phyloP scores from a whole-genome alignment of 805 yeast genomes.

The Metschnikowia reukaufii region DNA sequence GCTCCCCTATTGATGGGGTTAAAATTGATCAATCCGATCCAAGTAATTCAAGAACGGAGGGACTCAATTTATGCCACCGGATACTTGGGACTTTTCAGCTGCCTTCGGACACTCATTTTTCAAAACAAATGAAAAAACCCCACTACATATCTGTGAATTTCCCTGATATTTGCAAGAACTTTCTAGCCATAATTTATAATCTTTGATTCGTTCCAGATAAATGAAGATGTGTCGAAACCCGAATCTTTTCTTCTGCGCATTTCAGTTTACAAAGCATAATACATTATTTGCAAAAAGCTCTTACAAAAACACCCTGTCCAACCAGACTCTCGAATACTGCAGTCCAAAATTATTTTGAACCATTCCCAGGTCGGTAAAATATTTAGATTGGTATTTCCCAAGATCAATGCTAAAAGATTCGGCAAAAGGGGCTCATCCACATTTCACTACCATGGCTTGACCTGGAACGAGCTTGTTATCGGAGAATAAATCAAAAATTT shows the following conservation, averaged over 20 bases:
- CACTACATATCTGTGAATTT: neutral
- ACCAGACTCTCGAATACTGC: conserved; percentile 33
- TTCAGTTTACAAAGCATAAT: conserved; percentile 42
- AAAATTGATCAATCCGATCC: neutral
- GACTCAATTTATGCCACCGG: neutral
- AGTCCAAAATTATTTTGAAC: conserved; percentile 40
- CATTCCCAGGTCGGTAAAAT: conserved; percentile 43
- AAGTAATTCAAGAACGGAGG: neutral
- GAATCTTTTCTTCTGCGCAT: conserved; percentile 39
- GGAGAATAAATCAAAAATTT: conserved; percentile 29
- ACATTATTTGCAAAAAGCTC: conserved; percentile 39
- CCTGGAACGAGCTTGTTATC: conserved; percentile 38
- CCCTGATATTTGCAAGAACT: conserved; percentile 16
- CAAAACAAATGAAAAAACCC: neutral
- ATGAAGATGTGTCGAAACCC: conserved; percentile 24
- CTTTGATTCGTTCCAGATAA: conserved; percentile 32
- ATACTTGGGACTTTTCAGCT: neutral
- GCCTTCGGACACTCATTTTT: neutral
- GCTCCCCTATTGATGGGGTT: neutral
- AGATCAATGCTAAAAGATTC: conserved; percentile 36
- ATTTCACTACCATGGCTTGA: conserved; percentile 41
- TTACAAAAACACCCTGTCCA: conserved; percentile 35
- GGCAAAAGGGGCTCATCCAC: conserved; percentile 45
- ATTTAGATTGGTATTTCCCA: conserved; percentile 40
- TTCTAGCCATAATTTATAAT: conserved; percentile 43